Conservation (phyloP, 2,329 filamentous ascomycete species). For the Pestalotiopsis sp. region DNA sequence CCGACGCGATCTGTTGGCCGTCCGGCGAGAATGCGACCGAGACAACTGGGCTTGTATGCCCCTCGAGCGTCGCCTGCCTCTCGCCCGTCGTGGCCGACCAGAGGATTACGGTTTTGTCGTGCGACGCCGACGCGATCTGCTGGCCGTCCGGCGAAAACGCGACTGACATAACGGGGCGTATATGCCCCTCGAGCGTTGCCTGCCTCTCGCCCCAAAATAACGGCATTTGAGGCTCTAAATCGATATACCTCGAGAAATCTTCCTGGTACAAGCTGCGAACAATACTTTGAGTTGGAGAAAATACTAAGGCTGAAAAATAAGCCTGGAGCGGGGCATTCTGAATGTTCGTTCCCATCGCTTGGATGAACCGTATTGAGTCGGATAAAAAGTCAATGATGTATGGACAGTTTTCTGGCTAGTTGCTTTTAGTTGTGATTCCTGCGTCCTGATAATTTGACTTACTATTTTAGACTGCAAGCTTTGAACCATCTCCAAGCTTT, state of each 20-base stretch:
- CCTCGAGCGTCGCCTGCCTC: constrained; percentile 18
- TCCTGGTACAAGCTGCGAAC: constrained; percentile 23
- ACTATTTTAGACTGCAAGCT: constrained; percentile 8
- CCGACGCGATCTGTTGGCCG: constrained; percentile 12
- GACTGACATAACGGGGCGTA: not conserved
- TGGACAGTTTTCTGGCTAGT: constrained; percentile 7
- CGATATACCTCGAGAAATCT: constrained; percentile 20
- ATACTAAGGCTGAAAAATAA: constrained; percentile 35
- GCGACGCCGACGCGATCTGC: constrained; percentile 11
- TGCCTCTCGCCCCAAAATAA: constrained; percentile 15
- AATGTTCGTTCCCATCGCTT: constrained; percentile 21
- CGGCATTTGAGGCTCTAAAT: constrained; percentile 9
- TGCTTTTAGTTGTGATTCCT: constrained; percentile 14
- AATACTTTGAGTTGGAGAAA: constrained; percentile 26
- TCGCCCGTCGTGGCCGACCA: constrained; percentile 6
- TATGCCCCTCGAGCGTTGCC: constrained; percentile 16
- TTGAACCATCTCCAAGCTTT: constrained; percentile 19
- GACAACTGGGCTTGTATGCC: not conserved
- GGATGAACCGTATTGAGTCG: constrained; percentile 27
- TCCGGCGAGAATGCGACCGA: constrained; percentile 17
- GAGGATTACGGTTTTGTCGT: constrained; percentile 17
- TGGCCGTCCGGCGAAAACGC: constrained; percentile 17
- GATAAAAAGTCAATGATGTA: constrained; percentile 19
- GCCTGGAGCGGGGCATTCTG: constrained; percentile 30
- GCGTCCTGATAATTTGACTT: constrained; percentile 14